Conservation (phyloP, 169 alveolate species). For the Besnoitia besnoiti region DNA sequence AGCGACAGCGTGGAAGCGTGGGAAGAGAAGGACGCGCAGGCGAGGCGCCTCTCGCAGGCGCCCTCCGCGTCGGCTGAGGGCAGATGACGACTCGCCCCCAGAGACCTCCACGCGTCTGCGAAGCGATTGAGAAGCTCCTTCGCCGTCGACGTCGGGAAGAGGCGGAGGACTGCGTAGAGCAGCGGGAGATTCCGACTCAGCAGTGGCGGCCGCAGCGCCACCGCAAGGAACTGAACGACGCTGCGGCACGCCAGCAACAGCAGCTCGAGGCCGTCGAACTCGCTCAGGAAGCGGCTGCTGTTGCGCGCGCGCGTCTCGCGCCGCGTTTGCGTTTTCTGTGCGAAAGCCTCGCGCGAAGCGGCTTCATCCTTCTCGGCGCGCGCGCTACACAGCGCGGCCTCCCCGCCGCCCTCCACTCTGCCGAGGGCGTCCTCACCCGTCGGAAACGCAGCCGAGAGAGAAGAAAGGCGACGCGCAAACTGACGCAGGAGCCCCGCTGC, state of each 20-base stretch:
- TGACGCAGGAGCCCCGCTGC: slow-evolving; percentile 13
- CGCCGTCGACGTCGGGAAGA: background rate
- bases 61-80: no score
- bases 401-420: background rate
- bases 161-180: slow-evolving; percentile 22
- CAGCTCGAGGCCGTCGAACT: background rate
- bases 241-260: background rate
- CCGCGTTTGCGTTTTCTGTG: background rate
- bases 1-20: no score
- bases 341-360: background rate
- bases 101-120: background rate
- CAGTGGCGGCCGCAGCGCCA: slow-evolving; percentile 30
- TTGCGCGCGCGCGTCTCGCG: no score
- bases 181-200: background rate
- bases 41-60: no score
- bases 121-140: background rate
- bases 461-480: background rate
- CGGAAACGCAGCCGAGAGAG: background rate
- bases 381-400: no score
- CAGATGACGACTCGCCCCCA: no score
- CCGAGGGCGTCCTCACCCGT: background rate
- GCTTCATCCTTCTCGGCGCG: background rate
- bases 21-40: no score
- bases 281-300: no score
- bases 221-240: background rate